phyloP scores from a whole-genome alignment of 768 basidiomycete genomes.

The Psilocybe subaeruginosa region DNA sequence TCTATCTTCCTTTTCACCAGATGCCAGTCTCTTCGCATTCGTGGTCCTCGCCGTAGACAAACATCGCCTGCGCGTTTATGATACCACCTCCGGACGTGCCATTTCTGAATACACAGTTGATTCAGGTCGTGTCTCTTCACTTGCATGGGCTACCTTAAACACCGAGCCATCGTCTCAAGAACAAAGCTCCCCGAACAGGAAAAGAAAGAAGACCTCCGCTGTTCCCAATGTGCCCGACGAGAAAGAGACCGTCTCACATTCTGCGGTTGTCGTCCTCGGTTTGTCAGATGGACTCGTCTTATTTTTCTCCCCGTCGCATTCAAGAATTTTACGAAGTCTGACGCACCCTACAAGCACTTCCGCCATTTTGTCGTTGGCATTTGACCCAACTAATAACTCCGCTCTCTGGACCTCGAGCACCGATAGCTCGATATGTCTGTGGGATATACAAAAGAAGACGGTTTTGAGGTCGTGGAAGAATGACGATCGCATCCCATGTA shows the following conservation, averaged over 20 bases:
- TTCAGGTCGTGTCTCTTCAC: slow-evolving; percentile 53
- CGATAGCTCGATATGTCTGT: slow-evolving; percentile 58
- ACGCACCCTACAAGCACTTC: slow-evolving; percentile 58
- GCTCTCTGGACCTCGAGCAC: slow-evolving; percentile 60
- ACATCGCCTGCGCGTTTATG: slow-evolving; percentile 68
- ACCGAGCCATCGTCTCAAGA: slow-evolving; percentile 17
- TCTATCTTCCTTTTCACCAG: slow-evolving; percentile 63
- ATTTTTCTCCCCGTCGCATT: slow-evolving; percentile 66
- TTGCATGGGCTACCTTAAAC: slow-evolving; percentile 51
- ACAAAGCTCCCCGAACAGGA: slow-evolving; percentile 47
- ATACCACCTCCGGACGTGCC: slow-evolving; percentile 55
- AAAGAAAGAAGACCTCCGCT: slow-evolving; percentile 60
- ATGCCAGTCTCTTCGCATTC: slow-evolving; percentile 58
- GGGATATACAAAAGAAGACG: slow-evolving; percentile 56
- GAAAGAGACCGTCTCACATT: slow-evolving; percentile 29
- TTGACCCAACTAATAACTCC: slow-evolving; percentile 32
- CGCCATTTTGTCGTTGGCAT: slow-evolving; percentile 51
- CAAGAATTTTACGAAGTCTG: slow-evolving; percentile 55
- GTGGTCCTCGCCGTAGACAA: slow-evolving; percentile 72
- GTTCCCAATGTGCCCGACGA: slow-evolving; percentile 30
- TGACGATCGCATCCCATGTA: slow-evolving; percentile 61
- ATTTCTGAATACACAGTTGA: slow-evolving; percentile 62
- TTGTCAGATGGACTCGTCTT: slow-evolving; percentile 61
- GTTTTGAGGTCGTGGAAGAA: slow-evolving; percentile 55
- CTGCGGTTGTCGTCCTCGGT: slow-evolving; percentile 57